Evolutionary conservation across 106 monocot species (phyloP).

Genomic region (Platanthera guangdongensis): DNA sequence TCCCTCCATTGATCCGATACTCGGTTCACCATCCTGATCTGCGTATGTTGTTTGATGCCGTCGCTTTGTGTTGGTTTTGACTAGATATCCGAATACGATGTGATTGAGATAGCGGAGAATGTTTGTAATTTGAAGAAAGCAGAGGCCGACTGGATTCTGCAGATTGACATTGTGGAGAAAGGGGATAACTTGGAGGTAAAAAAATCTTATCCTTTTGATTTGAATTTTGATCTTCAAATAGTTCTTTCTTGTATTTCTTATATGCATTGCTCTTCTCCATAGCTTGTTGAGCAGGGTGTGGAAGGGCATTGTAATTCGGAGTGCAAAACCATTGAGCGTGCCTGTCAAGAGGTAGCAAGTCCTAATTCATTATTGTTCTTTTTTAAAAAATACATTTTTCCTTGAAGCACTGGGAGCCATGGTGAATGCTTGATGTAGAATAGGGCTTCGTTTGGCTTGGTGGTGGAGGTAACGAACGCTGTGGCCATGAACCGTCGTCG

Average conservation of each 20-base stretch:
- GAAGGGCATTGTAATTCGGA: slow-evolving; percentile 93
- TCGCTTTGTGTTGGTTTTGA: neutral
- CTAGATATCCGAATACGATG: slow-evolving; percentile 84
- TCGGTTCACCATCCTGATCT: neutral
- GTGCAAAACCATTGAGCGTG: slow-evolving; percentile 91
- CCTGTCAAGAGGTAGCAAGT: slow-evolving; percentile 78
- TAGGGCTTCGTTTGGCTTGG: neutral
- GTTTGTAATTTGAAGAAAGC: slow-evolving; percentile 95
- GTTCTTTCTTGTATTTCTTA: neutral
- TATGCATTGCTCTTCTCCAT: slow-evolving; percentile 13
- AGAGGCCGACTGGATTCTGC: slow-evolving; percentile 95
- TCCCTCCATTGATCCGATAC: neutral
- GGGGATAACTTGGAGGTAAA: slow-evolving; percentile 79
- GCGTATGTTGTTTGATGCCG: neutral
- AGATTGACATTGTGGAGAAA: slow-evolving; percentile 91
- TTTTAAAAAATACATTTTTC: neutral
- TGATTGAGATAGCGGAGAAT: slow-evolving; percentile 96
- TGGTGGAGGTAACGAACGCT: too few species aligned
- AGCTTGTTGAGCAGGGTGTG: slow-evolving; percentile 87
- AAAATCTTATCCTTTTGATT: neutral
- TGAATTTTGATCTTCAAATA: neutral
- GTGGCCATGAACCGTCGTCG: too few species aligned
- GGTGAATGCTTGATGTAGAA: neutral
- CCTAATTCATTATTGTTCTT: neutral
- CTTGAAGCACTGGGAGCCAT: neutral